Evolutionary conservation across 371 early-diverging fungal genomes (phyloP).

Genomic region (Mortierella sp.): DNA sequence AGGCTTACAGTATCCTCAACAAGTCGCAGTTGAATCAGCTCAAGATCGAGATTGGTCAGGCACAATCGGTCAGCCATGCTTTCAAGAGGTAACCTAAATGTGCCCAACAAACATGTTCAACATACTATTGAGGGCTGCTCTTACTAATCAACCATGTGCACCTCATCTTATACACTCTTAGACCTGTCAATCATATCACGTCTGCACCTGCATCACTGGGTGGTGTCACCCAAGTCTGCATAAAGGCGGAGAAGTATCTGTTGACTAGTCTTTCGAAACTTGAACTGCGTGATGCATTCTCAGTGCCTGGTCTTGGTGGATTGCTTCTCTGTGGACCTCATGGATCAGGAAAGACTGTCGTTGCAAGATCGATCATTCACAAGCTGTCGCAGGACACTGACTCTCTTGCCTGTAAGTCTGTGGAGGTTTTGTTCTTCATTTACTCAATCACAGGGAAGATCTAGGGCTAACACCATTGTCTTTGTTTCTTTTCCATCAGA

Average conservation of each 20-base stretch:
- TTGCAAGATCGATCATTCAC: conserved; percentile 65
- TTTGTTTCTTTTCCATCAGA: no score
- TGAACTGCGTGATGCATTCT: conserved; percentile 59
- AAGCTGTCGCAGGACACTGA: conserved; percentile 55
- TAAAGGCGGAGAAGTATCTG: conserved; percentile 63
- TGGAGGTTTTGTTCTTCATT: no score
- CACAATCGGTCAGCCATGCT: conserved; percentile 27
- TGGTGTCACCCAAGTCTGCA: conserved; percentile 59
- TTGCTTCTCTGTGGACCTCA: conserved; percentile 83
- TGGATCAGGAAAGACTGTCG: conserved; percentile 89
- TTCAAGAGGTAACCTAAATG: conserved; percentile 47
- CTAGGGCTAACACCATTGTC: neutral
- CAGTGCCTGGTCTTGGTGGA: conserved; percentile 73
- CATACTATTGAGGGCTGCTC: no score
- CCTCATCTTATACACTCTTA: no score
- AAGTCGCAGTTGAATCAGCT: conserved; percentile 51
- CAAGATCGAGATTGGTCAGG: conserved; percentile 59
- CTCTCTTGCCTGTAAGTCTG: conserved; percentile 70
- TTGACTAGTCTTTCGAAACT: conserved; percentile 62
- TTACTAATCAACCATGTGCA: no score
- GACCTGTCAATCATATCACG: conserved; percentile 28
- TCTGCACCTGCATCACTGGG: conserved; percentile 56
- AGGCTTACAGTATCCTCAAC: conserved; percentile 53
- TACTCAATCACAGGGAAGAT: no score
- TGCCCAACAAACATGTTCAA: no score